Percentiles rank a stretch among this genome's conserved stretches.
phyloP scores from a whole-genome alignment of 73 alveolate species.

The Urostyla sp. region DNA sequence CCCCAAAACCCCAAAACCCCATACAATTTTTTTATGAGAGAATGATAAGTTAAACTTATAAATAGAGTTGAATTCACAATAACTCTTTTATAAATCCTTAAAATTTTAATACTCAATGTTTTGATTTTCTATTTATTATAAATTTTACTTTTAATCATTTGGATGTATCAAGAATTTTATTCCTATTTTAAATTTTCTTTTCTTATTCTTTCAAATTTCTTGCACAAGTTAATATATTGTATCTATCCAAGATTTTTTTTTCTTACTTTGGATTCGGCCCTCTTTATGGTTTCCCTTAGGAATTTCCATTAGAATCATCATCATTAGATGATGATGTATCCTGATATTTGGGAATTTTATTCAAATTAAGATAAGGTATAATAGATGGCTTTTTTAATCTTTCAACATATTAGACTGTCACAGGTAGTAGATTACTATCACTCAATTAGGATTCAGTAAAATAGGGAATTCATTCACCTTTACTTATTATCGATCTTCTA shows the following conservation, averaged over 20 bases:
- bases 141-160: too few species aligned
- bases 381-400: slow-evolving; percentile 7
- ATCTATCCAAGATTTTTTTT: slow-evolving; percentile 22
- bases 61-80: too few species aligned
- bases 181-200: not conserved
- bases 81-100: too few species aligned
- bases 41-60: too few species aligned
- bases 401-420: slow-evolving; percentile 10
- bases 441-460: not conserved
- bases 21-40: too few species aligned
- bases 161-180: not conserved
- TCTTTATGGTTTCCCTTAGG: slow-evolving; percentile 25
- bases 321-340: slow-evolving; percentile 10
- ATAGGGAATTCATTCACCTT: too few species aligned
- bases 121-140: too few species aligned
- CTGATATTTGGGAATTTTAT: not conserved
- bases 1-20: too few species aligned
- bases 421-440: slow-evolving; percentile 30
- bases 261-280: slow-evolving; percentile 43
- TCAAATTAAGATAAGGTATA: slow-evolving; percentile 9
- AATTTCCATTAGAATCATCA: not conserved
- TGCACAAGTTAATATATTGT: slow-evolving; percentile 35
- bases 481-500: too few species aligned
- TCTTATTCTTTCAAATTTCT: slow-evolving; percentile 22
- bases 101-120: too few species aligned